phyloP scores from a whole-genome alignment of 306 rosid species.

The Quercus agrifolia region DNA sequence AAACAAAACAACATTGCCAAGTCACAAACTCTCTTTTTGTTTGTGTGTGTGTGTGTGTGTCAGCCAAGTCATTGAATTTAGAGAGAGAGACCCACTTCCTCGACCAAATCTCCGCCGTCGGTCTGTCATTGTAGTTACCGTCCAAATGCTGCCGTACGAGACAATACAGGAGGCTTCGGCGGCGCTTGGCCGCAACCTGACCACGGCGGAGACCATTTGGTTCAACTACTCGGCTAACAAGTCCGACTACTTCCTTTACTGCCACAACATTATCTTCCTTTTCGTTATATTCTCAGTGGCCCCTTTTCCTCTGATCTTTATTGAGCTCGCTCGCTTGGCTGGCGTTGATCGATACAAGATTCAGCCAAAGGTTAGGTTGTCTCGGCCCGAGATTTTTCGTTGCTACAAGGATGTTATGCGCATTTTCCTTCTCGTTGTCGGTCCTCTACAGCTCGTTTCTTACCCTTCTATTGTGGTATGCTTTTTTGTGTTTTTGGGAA shows the following conservation, averaged over 20 bases:
- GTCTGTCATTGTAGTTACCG: background rate
- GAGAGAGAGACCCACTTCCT: background rate
- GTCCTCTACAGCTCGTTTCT: slow-evolving; percentile 73
- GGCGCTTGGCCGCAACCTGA: slow-evolving; percentile 60
- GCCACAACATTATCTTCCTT: slow-evolving; percentile 72
- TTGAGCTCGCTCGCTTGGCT: slow-evolving; percentile 44
- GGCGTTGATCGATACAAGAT: slow-evolving; percentile 60
- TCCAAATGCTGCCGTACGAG: slow-evolving; percentile 60
- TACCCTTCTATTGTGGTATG: slow-evolving; percentile 68
- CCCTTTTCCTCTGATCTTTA: slow-evolving; percentile 57
- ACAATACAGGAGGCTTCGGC: slow-evolving; percentile 50
- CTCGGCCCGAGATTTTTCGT: slow-evolving; percentile 45
- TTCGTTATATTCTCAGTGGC: slow-evolving; percentile 54
- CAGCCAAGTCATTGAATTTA: background rate
- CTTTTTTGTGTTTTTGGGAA: background rate
- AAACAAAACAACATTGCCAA: background rate
- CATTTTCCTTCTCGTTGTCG: slow-evolving; percentile 65
- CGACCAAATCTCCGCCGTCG: background rate
- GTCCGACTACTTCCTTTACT: slow-evolving; percentile 70
- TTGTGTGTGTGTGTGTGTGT: background rate
- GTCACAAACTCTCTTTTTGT: background rate
- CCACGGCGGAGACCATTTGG: slow-evolving; percentile 65
- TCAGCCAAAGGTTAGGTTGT: slow-evolving; percentile 56
- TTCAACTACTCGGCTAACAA: slow-evolving; percentile 68
- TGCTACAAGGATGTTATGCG: slow-evolving; percentile 73